Base-by-base conservation (phyloP, 2,329 filamentous ascomycete species). In the Fusarium sp. region DNA sequence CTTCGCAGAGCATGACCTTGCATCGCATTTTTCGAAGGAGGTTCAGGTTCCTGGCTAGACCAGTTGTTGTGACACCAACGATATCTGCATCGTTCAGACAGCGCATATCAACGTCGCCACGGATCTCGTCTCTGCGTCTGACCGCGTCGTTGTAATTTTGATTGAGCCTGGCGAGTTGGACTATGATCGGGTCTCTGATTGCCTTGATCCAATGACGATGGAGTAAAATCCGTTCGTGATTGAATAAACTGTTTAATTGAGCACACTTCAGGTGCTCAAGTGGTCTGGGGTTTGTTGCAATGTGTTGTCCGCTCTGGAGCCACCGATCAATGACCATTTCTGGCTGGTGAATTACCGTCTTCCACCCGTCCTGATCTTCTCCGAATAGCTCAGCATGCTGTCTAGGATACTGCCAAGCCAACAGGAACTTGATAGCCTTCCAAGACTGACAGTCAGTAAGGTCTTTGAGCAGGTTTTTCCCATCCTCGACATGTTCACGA, bases 1-100 rank as follows among this genome's bases (percentile, higher is more conserved):
- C 90, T 75, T 93, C 90, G 34, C 88, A 91, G 2, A 92, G 75
- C 18, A 92, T 76, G 0, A 91, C 84, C 64, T 90, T 90, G 32
- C 81, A 79, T 9, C 78, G 74, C 3, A 90, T 63, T 10, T 82
- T 81, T 10, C 83, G 81, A 0, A 92, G 79, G 2, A 87, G 68
- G 0, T 81, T 77, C 1, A 88, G 76, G 18, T 87, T 84, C 22
- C 80, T 78, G 0, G 89, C 89, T 14, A 50, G 18, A 3, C 54
- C 54, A 14, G 54, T 57, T n/a, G 54, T 57, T 15, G 44, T 57
- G 15, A 57, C 24, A 5, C 54, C 54, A 4, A 57, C 18, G 4
- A 57, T 22, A n/a, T 57, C 44, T 38, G 44, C 44, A 9, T 40
- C 44, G 10, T 42, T 38, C 5, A 57, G 24, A 16, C 44, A 57